Conservation (phyloP, 495 filamentous ascomycete species). For the Chlorociboria aeruginascens region DNA sequence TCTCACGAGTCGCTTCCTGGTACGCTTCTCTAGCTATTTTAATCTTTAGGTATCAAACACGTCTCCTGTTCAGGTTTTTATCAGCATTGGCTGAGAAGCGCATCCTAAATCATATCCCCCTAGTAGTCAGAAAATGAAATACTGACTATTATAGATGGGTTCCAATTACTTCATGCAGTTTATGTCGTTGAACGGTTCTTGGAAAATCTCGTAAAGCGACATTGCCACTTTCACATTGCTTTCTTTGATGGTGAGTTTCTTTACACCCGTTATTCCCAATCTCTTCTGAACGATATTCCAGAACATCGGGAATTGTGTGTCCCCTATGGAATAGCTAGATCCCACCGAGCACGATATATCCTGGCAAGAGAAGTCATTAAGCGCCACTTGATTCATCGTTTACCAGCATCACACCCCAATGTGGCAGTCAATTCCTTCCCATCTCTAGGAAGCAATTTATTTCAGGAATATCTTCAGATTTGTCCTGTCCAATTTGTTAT, state of each 20-base stretch:
- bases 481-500: slow-evolving; percentile 54
- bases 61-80: not conserved
- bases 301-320: slow-evolving; percentile 33
- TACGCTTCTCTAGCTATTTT: too few species aligned
- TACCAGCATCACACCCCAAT: slow-evolving; percentile 4
- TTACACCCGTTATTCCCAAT: not conserved
- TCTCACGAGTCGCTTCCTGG: too few species aligned
- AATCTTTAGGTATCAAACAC: too few species aligned
- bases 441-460: slow-evolving; percentile 30
- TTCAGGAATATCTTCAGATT: slow-evolving; percentile 37
- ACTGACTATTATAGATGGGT: slow-evolving; percentile 33
- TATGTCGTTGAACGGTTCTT: slow-evolving; percentile 57
- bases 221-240: slow-evolving; percentile 56
- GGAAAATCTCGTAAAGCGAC: slow-evolving; percentile 40
- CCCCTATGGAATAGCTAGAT: slow-evolving; percentile 19
- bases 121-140: too few species aligned
- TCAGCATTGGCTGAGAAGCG: not conserved
- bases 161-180: slow-evolving; percentile 60
- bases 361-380: slow-evolving; percentile 49
- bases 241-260: slow-evolving; percentile 43
- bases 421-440: slow-evolving; percentile 32
- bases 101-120: not conserved
- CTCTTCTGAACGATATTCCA: slow-evolving; percentile 3
- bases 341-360: slow-evolving; percentile 35
- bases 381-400: slow-evolving; percentile 39